Percentiles rank a stretch among this genome's conserved stretches.
These are phyloP conservation scores for Dryas octopetala DNA, from an alignment of 306 rosid species.

Conservation along the genomic window DNA sequence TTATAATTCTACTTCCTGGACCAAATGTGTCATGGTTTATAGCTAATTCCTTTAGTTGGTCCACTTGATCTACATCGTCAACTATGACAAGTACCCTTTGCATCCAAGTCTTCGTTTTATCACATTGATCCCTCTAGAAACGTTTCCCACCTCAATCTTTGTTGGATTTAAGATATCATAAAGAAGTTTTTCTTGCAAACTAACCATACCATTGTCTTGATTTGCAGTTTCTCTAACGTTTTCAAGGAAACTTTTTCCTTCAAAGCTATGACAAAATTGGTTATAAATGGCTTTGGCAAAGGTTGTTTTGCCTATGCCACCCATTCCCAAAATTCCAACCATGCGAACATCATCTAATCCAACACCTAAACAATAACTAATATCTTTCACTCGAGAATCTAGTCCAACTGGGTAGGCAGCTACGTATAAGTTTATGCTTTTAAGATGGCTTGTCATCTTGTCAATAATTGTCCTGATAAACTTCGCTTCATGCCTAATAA, in stretches of 20 bases:
- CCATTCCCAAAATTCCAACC: constrained; percentile 19
- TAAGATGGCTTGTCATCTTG: background rate
- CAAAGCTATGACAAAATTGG: background rate
- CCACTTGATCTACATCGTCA: constrained; percentile 9
- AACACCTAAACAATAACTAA: background rate
- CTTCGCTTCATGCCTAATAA: constrained; percentile 24
- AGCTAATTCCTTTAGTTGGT: constrained; percentile 9
- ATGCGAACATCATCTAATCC: background rate
- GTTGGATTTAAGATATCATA: background rate
- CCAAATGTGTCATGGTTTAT: constrained; percentile 1
- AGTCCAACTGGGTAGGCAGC: background rate
- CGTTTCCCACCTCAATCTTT: background rate
- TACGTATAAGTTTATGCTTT: background rate
- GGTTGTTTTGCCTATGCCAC: constrained; percentile 30
- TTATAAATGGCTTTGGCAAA: constrained; percentile 26
- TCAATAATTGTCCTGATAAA: background rate
- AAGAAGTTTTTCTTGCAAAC: constrained; percentile 28
- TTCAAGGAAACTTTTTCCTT: constrained; percentile 17
- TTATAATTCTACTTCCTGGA: constrained; percentile 22
- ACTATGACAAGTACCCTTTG: constrained; percentile 19
- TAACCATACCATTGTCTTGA: background rate
- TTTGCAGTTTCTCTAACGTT: background rate
- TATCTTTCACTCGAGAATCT: background rate
- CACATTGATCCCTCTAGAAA: background rate
- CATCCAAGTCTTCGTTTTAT: background rate